Evolutionary conservation across 2,329 filamentous ascomycete species (phyloP), one percentile per base, ranked within the genome.

Genomic region (Onygenales sp.): DNA sequence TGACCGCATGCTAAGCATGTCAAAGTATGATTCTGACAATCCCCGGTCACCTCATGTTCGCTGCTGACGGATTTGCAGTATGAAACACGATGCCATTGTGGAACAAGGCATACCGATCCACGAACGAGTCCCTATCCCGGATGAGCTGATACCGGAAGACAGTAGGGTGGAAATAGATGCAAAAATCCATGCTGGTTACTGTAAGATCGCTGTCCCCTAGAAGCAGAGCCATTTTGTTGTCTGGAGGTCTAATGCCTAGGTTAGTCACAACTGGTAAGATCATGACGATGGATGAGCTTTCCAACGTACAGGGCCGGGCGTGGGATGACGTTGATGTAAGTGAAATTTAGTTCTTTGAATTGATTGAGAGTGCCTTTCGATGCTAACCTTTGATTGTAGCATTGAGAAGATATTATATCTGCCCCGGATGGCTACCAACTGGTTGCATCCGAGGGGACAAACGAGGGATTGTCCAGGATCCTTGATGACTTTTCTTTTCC

Each of bases 111-210:
- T 77, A 61, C 88, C 89, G 33, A 96, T 96, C 62, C 79, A 86
- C 63, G 90, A 96, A 73, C 82, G 91, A 56, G 84, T 97, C 47
- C 90, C 94, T 56, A 89, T 97, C 59, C 93, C 92, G 3, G 89
- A 95, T 60, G 87, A 93, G 35, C 84, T 93, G 81, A 96, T 97
- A 63, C 93, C 93, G 10, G 88, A 85, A 58, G 93, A 97, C 72
- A 95, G 90, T 51, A 80, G 92, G 60, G 93, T 97, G n/a, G 93
- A 98, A 71, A 98, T 97, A 65, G 93, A 97, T 71, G 93, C 93
- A 55, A 97, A 97, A 77, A 96, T 97, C 67, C 93, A 92, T 62
- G 90, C 92, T 56, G 93, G 83, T 21, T 85, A 85, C 65, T 85
- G 59, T 60, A 57, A 32, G 53, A 41, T 7, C 4, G 5, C 39